Evolutionary conservation across 1,284 basidiomycete species (phyloP), one percentile per base, ranked within the genome.

Genomic region (Xerocomus nothofagi): DNA sequence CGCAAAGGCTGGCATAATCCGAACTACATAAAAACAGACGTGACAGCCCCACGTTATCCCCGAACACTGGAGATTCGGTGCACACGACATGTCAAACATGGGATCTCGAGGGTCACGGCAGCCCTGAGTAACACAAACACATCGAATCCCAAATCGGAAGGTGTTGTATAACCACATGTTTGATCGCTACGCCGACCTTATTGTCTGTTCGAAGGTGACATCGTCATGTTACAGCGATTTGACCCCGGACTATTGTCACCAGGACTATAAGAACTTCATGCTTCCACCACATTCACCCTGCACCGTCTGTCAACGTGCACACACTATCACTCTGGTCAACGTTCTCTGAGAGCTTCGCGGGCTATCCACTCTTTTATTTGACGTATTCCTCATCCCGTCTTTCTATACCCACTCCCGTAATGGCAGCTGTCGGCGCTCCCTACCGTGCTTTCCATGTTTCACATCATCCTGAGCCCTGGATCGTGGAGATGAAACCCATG

Each of bases 401-500:
- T n/a, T 24, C 32, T 33, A 29, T 4, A 17, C 27, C 10, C 37
- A 15, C 29, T 26, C 26, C 38, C 50, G 3, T 46, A 42, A 66
- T 62, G 55, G 40, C 49, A 44, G 15, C 51, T 12, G 36, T 53
- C 33, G 21, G 39, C 12, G 32, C 32, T 18, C 43, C 62, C 30
- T 48, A 17, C 37, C 53, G 50, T 32, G 45, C 55, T n/a, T 55
- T 44, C 39, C 43, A 57, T 34, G 10, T 59, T 21, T 39, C 56
- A n/a, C 51, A 47, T 37, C 14, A 36, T 32, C 32, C 60, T 18
- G 65, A 66, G 3, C 33, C 56, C 26, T 70, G 65, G 65, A 38
- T 56, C 15, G 49, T 61, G 29, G 65, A 67, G 45, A 41, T 42
- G 8, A 58, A 47, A 44, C 61, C 65, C 7, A 52, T 60, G 67